A percentile compares a stretch with the other conserved stretches of the same genome.
phyloP scores from a whole-genome alignment of 169 alveolate genomes.

The Cryptosporidium sp. region DNA sequence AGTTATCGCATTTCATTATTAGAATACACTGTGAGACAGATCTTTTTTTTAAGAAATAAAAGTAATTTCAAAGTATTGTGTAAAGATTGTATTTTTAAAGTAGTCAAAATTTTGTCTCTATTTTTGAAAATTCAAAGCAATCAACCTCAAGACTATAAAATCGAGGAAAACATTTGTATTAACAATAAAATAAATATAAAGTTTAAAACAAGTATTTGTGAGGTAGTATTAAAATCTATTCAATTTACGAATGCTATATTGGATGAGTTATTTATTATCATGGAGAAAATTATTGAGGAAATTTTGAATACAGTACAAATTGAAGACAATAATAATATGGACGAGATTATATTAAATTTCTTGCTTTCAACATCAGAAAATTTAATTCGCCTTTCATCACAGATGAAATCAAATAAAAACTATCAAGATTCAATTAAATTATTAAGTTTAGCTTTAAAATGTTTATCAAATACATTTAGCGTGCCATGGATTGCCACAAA shows the following conservation, averaged over 20 bases:
- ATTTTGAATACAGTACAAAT: background rate
- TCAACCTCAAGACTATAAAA: background rate
- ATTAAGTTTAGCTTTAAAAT: background rate
- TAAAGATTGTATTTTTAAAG: background rate
- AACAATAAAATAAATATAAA: background rate
- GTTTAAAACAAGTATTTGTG: conserved; percentile 50
- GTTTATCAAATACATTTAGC: conserved; percentile 24
- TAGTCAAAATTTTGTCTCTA: conserved; percentile 1
- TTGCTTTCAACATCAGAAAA: conserved; percentile 29
- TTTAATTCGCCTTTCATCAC: conserved; percentile 29
- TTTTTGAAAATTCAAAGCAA: background rate
- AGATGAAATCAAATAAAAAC: conserved; percentile 15
- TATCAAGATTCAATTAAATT: conserved; percentile 34
- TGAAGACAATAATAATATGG: conserved; percentile 4
- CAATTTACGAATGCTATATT: conserved; percentile 4
- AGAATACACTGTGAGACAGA: background rate
- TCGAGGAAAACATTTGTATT: background rate
- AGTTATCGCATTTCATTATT: conserved; percentile 14
- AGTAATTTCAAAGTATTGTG: background rate
- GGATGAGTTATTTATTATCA: background rate
- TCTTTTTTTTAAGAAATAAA: conserved; percentile 1
- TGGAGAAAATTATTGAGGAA: conserved; percentile 8
- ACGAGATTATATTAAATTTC: conserved; percentile 46
- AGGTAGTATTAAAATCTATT: conserved; percentile 9
- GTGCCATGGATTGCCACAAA: conserved; percentile 36